Percentiles rank a stretch among this genome's conserved stretches.
phyloP scores from a whole-genome alignment of 129 eudicot genomes.

The Mikania micrantha region DNA sequence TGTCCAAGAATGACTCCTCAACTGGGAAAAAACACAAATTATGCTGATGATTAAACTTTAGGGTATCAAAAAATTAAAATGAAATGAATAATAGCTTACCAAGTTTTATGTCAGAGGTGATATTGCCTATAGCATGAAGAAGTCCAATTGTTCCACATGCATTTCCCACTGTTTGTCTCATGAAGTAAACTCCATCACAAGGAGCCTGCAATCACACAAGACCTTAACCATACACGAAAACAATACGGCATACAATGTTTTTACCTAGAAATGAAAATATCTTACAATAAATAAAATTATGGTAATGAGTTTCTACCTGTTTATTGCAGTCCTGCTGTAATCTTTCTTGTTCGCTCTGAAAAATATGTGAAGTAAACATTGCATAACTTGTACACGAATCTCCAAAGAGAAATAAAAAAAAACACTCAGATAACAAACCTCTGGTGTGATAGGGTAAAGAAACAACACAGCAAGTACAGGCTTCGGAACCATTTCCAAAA shows the following conservation, averaged over 20 bases:
- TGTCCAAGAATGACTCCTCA: conserved; percentile 77
- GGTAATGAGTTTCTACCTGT: conserved; percentile 33
- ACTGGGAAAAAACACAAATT: conserved; percentile 32
- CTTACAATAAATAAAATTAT: too few species aligned
- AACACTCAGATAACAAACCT: conserved; percentile 30
- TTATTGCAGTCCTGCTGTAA: conserved; percentile 40
- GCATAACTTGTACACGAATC: neutral
- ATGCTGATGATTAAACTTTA: neutral
- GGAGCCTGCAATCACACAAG: conserved; percentile 39
- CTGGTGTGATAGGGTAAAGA: conserved; percentile 64
- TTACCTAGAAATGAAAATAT: neutral
- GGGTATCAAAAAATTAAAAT: neutral
- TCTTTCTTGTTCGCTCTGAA: conserved; percentile 88
- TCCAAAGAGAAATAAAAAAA: neutral
- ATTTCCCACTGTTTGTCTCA: conserved; percentile 98
- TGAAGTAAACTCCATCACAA: conserved; percentile 65
- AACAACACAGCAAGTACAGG: conserved; percentile 91
- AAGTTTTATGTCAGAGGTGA: conserved; percentile 77
- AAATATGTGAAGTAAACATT: neutral
- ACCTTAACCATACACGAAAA: neutral
- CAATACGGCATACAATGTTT: neutral
- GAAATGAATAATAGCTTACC: conserved; percentile 34
- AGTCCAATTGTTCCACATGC: conserved; percentile 99
- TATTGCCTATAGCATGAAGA: conserved; percentile 93
- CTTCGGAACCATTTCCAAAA: conserved; percentile 91